Evolutionary conservation across 2,329 filamentous ascomycete species (phyloP).

Genomic region (Thielaviopsis euricoi): DNA sequence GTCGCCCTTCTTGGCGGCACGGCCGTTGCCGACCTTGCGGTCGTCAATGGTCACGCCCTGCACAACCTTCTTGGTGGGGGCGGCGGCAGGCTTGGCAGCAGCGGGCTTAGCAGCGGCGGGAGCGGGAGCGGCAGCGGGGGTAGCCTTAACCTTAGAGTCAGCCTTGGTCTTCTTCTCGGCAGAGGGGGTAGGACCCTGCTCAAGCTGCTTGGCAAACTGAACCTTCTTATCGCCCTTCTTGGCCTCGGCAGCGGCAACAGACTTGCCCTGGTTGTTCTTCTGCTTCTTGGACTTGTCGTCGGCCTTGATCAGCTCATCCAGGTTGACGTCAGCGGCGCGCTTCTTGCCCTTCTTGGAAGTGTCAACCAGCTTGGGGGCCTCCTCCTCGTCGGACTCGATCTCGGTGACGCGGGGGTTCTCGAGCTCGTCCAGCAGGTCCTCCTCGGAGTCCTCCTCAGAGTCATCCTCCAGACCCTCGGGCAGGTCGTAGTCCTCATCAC

Average conservation of each 20-base stretch:
- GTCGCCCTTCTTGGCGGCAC: conserved; percentile 77
- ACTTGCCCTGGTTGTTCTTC: conserved; percentile 95
- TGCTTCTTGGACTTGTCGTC: conserved; percentile 83
- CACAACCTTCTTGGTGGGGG: conserved; percentile 58
- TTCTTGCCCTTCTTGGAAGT: conserved; percentile 64
- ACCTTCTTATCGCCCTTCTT: conserved; percentile 79
- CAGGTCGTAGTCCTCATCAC: conserved; percentile 64
- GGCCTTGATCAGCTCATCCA: conserved; percentile 70
- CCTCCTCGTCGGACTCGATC: conserved; percentile 64
- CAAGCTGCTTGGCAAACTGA: conserved; percentile 96
- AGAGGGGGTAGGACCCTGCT: conserved; percentile 80
- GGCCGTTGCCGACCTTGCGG: conserved; percentile 77
- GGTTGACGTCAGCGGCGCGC: conserved; percentile 64
- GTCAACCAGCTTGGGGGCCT: conserved; percentile 43
- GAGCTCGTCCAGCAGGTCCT: conserved; percentile 63
- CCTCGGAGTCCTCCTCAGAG: conserved; percentile 43
- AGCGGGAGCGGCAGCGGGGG: conserved; percentile 93
- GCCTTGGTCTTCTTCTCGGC: conserved; percentile 51
- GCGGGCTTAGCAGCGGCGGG: conserved; percentile 34
- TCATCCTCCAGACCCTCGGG: conserved; percentile 59
- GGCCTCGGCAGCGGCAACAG: conserved; percentile 45
- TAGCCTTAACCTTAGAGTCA: conserved; percentile 95
- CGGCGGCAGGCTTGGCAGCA: conserved; percentile 21
- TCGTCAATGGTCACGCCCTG: conserved; percentile 88
- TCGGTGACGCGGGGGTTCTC: conserved; percentile 71